Evolutionary conservation across 1,284 basidiomycete genomes (phyloP).

Genomic region (Microstroma glucosiphilum): DNA sequence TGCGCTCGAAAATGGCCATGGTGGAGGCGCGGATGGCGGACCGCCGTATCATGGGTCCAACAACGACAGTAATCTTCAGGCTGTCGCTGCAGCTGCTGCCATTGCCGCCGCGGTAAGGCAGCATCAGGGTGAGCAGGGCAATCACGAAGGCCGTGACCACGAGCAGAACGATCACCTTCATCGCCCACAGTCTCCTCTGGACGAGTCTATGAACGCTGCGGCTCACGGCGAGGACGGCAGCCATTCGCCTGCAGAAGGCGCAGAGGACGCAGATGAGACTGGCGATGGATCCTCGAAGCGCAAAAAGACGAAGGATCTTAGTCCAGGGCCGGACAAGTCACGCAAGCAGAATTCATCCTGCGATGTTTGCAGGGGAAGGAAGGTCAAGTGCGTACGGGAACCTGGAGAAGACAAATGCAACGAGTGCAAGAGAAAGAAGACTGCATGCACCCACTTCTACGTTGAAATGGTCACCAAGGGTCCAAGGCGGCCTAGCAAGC

Average conservation of each 20-base stretch:
- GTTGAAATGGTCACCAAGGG: constrained; percentile 35
- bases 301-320: too few relatives aligned
- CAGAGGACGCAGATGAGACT: too few relatives aligned
- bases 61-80: background rate
- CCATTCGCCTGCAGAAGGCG: too few relatives aligned
- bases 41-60: background rate
- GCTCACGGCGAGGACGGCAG: background rate
- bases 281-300: too few relatives aligned
- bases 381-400: constrained; percentile 34
- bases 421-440: constrained; percentile 38
- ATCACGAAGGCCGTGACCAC: background rate
- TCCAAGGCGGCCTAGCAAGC: constrained; percentile 31
- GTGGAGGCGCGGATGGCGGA: too few relatives aligned
- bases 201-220: background rate
- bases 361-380: constrained; percentile 38
- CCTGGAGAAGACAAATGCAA: constrained; percentile 32
- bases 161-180: background rate
- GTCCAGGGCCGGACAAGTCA: constrained; percentile 6
- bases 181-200: background rate
- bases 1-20: too few relatives aligned
- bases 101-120: constrained; percentile 2
- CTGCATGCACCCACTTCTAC: constrained; percentile 39
- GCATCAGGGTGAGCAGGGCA: background rate
- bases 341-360: constrained; percentile 42
- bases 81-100: constrained; percentile 5